Evolutionary conservation across 148 eudicot species (phyloP), one percentile per base, ranked within the genome.

Genomic region (Diospyros lotus): DNA sequence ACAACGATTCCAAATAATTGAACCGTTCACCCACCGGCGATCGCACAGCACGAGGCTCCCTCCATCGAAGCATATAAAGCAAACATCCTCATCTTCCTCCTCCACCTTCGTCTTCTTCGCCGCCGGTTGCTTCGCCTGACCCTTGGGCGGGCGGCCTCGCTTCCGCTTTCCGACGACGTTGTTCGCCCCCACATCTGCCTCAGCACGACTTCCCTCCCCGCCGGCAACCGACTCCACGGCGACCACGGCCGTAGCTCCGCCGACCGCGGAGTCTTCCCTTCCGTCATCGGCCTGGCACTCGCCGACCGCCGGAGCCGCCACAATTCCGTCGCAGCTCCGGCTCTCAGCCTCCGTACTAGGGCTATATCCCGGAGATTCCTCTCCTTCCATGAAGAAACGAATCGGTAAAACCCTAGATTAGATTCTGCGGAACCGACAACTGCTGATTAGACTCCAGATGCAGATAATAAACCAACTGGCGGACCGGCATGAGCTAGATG

Each of bases 51-150:
- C 98, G 10, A 93, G 91, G 41, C 81, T 85, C 41, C 98, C 98
- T 2, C 98, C 98, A 78, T 93, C 98, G 42, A 93, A 93, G 77
- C 98, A 93, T 38, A 93, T 93, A 60, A 93, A 93, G 68, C 98
- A 93, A 15, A 93, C 98, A 84, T 93, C 98, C 55, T 93, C 98
- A 10, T 89, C 96, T 64, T 85, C 92, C 71, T 81, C 28, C 28
- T 28, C 28, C 28, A 28, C 28, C 28, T 28, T 85, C 76, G 58
- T 77, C 71, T 51, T 78, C 50, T 42, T 70, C 39, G 15, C 1
- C 73, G 86, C 72, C 56, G 75, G 61, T 63, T 84, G 54, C 15
- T 76, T 77, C 9, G 82, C 79, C 44, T 59, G 82, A 28, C 78
- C 83, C 64, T 70, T 84, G 39, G 92, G 90, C 61, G 93, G 95